phyloP scores from a whole-genome alignment of 2,329 filamentous ascomycete species.

The Cladosporium halotolerans region DNA sequence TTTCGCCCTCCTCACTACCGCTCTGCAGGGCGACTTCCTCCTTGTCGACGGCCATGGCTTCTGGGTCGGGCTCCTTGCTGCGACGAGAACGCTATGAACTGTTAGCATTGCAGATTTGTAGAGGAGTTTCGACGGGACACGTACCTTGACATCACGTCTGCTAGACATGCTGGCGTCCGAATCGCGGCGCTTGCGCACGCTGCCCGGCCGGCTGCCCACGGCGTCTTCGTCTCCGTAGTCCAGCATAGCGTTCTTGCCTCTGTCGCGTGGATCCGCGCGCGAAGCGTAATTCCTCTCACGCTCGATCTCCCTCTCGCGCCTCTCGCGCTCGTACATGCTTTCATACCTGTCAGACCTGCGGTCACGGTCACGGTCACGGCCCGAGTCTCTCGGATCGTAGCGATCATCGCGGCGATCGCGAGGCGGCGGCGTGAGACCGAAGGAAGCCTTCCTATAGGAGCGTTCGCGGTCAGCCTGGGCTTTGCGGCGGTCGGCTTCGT shows the following conservation, averaged over 20 bases:
- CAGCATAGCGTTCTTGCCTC: constrained; percentile 65
- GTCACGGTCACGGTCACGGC: constrained; percentile 20
- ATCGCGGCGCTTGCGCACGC: constrained; percentile 61
- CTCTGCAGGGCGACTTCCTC: constrained; percentile 64
- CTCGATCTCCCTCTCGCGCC: constrained; percentile 82
- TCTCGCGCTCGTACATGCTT: constrained; percentile 71
- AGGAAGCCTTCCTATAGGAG: constrained; percentile 70
- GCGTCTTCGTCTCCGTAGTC: constrained; percentile 75
- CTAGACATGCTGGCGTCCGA: constrained; percentile 46
- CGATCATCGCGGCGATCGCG: constrained; percentile 21
- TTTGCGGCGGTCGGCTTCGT: constrained; percentile 90
- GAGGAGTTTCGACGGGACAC: constrained; percentile 13
- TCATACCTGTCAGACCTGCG: constrained; percentile 28
- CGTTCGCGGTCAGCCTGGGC: constrained; percentile 91
- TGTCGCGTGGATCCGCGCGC: constrained; percentile 72
- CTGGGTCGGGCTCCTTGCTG: constrained; percentile 17
- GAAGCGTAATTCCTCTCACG: constrained; percentile 78
- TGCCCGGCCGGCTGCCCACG: constrained; percentile 44
- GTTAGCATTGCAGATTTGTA: constrained; percentile 10
- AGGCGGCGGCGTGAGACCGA: constrained; percentile 32
- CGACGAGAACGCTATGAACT: constrained; percentile 20
- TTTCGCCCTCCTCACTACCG: constrained; percentile 96
- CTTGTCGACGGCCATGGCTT: constrained; percentile 16
- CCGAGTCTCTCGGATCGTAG: constrained; percentile 26
- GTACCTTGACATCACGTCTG: constrained; percentile 39